Evolutionary conservation across 1,284 basidiomycete genomes (phyloP).

Genomic region (Mycena sp.): DNA sequence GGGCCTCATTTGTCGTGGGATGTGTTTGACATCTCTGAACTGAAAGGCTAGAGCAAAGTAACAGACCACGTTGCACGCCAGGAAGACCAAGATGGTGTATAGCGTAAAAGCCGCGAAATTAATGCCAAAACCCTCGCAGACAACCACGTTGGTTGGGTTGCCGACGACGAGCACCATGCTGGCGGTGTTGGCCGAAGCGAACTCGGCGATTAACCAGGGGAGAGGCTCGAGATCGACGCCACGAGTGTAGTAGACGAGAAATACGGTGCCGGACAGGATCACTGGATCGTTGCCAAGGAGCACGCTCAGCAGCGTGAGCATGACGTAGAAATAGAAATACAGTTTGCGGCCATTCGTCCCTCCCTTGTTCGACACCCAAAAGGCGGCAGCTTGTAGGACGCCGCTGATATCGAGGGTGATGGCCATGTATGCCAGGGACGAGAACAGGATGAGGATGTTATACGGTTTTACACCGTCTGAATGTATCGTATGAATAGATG

Average conservation of each 20-base stretch:
- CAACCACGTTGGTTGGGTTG: conserved; percentile 78
- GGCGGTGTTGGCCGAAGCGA: conserved; percentile 84
- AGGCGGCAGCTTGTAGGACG: conserved; percentile 86
- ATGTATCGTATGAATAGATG: neutral
- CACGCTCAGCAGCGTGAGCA: conserved; percentile 83
- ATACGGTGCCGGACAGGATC: conserved; percentile 88
- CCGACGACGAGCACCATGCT: conserved; percentile 74
- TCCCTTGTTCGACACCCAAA: conserved; percentile 84
- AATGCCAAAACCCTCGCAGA: conserved; percentile 70
- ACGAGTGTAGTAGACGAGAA: conserved; percentile 86
- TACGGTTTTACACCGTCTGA: conserved; percentile 85
- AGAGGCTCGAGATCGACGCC: conserved; percentile 62
- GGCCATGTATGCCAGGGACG: conserved; percentile 93
- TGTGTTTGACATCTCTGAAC: conserved; percentile 59
- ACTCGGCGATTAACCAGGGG: conserved; percentile 62
- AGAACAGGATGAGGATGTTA: conserved; percentile 93
- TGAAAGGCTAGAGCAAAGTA: conserved; percentile 63
- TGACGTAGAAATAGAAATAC: conserved; percentile 81
- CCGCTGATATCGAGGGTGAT: conserved; percentile 94
- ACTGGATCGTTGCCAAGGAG: conserved; percentile 93
- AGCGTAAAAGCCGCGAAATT: conserved; percentile 75
- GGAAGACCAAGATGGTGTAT: conserved; percentile 77
- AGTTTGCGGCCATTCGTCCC: conserved; percentile 76
- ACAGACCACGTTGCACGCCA: conserved; percentile 65
- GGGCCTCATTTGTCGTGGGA: conserved; percentile 57